Conservation (phyloP, 345 rosid species). For the Moringa oleifera region DNA sequence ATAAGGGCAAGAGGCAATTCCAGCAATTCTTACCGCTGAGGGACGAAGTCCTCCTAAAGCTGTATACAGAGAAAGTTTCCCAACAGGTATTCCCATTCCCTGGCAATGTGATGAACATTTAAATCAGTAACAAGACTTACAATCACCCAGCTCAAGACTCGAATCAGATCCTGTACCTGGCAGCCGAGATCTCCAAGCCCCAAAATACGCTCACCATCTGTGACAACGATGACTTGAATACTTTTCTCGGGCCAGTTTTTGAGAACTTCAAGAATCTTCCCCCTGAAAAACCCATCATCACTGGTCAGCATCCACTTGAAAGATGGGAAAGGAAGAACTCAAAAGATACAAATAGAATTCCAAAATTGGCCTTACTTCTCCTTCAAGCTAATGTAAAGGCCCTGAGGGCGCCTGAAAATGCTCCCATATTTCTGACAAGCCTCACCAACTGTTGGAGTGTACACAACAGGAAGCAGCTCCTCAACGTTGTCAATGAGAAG, state of each 20-base stretch:
- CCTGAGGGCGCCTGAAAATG: slow-evolving; percentile 88
- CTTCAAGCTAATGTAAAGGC: slow-evolving; percentile 90
- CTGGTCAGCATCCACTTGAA: slow-evolving; percentile 15
- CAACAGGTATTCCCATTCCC: slow-evolving; percentile 98
- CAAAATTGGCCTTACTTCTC: slow-evolving; percentile 52
- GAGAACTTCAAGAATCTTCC: slow-evolving; percentile 81
- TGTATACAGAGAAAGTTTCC: slow-evolving; percentile 80
- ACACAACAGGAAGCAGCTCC: slow-evolving; percentile 86
- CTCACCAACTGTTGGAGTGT: slow-evolving; percentile 96
- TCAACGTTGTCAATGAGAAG: slow-evolving; percentile 88
- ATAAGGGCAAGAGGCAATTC: background rate
- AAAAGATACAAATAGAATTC: background rate
- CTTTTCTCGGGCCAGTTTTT: slow-evolving; percentile 94
- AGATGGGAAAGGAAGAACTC: slow-evolving; percentile 5
- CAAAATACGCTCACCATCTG: slow-evolving; percentile 92
- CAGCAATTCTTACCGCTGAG: slow-evolving; percentile 56
- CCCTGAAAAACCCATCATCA: slow-evolving; percentile 47
- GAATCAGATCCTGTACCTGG: slow-evolving; percentile 49
- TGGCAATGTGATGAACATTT: slow-evolving; percentile 13
- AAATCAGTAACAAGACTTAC: background rate
- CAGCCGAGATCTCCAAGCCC: slow-evolving; percentile 99
- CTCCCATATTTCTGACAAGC: slow-evolving; percentile 98
- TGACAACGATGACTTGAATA: slow-evolving; percentile 94
- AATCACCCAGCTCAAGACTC: background rate
- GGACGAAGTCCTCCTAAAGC: slow-evolving; percentile 90